Conservation (phyloP, 1,139 yeast species). For the Taiozyma sp. region DNA sequence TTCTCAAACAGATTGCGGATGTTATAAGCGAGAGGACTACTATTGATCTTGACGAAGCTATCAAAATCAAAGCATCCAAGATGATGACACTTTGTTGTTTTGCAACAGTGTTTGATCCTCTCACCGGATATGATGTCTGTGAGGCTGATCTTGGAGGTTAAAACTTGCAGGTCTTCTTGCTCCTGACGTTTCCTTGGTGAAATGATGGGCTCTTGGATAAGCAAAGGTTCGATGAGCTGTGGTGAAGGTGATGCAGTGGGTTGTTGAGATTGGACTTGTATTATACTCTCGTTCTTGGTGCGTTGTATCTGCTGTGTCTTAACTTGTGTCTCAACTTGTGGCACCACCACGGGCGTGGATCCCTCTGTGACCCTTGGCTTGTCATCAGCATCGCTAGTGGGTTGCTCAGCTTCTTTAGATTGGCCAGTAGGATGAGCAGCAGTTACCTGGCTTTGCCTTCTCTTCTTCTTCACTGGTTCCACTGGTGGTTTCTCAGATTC, state of each 20-base stretch:
- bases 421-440: neutral
- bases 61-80: slow-evolving; percentile 14
- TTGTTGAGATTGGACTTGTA: neutral
- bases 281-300: too few species aligned
- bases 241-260: neutral
- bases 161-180: slow-evolving; percentile 12
- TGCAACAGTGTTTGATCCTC: slow-evolving; percentile 13
- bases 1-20: slow-evolving; percentile 2
- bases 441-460: neutral
- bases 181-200: neutral
- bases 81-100: slow-evolving; percentile 11
- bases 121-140: slow-evolving; percentile 14
- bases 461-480: neutral
- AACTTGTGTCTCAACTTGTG: neutral
- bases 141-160: slow-evolving; percentile 9
- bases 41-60: slow-evolving; percentile 10
- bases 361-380: neutral
- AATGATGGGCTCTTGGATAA: neutral
- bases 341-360: neutral
- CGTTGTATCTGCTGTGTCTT: neutral
- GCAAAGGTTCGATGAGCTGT: neutral
- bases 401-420: neutral
- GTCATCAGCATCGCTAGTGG: neutral
- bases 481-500: neutral
- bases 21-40: neutral